Evolutionary conservation across 352 stramenopile genomes (phyloP).

Genomic region (Globisporangium okanoganense): DNA sequence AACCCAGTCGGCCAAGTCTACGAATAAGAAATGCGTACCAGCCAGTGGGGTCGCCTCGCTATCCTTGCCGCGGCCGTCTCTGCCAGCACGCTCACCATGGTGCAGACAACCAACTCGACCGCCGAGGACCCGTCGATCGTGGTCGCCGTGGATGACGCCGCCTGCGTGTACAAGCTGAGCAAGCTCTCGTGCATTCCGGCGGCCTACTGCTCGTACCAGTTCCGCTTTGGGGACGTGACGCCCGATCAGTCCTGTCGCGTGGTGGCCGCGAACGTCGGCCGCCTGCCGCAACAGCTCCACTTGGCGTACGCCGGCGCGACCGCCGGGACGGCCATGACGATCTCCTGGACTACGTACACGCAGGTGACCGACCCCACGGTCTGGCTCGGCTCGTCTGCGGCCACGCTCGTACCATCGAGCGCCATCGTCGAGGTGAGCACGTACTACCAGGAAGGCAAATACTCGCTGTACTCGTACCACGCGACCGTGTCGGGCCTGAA

Average conservation of each 20-base stretch:
- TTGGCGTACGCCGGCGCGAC: conserved; percentile 42
- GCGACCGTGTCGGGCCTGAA: conserved; percentile 22
- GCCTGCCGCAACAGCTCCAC: conserved; percentile 51
- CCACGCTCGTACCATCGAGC: conserved; percentile 19
- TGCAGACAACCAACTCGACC: background rate
- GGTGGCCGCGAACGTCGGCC: background rate
- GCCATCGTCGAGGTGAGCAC: conserved; percentile 22
- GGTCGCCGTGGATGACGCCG: conserved; percentile 24
- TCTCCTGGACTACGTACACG: conserved; percentile 59
- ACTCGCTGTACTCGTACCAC: conserved; percentile 46
- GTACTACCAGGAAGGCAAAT: conserved; percentile 50
- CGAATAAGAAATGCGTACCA: background rate
- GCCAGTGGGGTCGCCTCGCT: background rate
- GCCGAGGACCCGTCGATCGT: background rate
- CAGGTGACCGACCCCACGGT: conserved; percentile 33
- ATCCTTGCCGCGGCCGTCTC: background rate
- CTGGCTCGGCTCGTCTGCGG: conserved; percentile 35
- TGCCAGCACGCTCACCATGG: background rate
- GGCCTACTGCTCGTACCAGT: conserved; percentile 33
- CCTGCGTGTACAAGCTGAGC: conserved; percentile 25
- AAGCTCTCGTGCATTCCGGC: conserved; percentile 24
- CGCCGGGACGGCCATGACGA: conserved; percentile 44
- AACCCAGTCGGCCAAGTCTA: background rate
- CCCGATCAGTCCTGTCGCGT: conserved; percentile 44
- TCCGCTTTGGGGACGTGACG: conserved; percentile 35